These are phyloP conservation scores for Didymella lethalis DNA, from an alignment of 2,329 filamentous ascomycete species.

Conservation along the genomic window DNA sequence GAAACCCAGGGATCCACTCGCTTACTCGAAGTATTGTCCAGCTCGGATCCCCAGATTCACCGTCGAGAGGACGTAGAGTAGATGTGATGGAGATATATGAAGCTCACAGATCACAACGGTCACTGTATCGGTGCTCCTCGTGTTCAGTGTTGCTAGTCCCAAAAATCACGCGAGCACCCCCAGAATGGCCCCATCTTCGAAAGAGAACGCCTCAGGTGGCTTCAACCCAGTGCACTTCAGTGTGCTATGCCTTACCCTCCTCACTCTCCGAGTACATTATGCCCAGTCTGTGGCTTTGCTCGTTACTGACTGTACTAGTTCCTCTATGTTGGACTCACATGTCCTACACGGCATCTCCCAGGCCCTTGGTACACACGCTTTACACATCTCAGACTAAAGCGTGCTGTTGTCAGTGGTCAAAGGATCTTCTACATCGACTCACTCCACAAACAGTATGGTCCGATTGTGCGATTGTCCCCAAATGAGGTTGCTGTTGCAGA, in stretches of 20 bases:
- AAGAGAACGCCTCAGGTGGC: constrained; percentile 2
- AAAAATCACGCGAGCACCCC: background rate
- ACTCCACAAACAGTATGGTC: constrained; percentile 47
- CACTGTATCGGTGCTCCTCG: constrained; percentile 4
- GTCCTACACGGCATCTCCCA: constrained; percentile 38
- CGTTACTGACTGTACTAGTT: constrained; percentile 24
- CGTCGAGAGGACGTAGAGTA: background rate
- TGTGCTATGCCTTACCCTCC: constrained; percentile 15
- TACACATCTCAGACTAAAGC: constrained; percentile 49
- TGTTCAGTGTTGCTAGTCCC: background rate
- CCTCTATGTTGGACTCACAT: constrained; percentile 35
- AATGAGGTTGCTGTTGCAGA: constrained; percentile 44
- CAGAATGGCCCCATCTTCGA: constrained; percentile 8
- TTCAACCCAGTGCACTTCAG: constrained; percentile 23
- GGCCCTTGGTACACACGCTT: constrained; percentile 47
- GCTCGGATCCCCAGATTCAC: constrained; percentile 21
- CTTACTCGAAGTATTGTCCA: background rate
- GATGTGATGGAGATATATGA: constrained; percentile 12
- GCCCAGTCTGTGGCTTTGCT: background rate
- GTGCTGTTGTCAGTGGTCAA: constrained; percentile 48
- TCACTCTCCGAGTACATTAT: constrained; percentile 10
- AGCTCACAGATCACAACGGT: constrained; percentile 1
- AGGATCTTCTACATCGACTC: constrained; percentile 52
- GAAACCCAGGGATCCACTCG: background rate
- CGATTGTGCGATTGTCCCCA: constrained; percentile 43